A percentile compares a stretch with the other conserved stretches of the same genome.
phyloP scores from a whole-genome alignment of 371 early-diverging fungal genomes.

The Mortierella sp. region DNA sequence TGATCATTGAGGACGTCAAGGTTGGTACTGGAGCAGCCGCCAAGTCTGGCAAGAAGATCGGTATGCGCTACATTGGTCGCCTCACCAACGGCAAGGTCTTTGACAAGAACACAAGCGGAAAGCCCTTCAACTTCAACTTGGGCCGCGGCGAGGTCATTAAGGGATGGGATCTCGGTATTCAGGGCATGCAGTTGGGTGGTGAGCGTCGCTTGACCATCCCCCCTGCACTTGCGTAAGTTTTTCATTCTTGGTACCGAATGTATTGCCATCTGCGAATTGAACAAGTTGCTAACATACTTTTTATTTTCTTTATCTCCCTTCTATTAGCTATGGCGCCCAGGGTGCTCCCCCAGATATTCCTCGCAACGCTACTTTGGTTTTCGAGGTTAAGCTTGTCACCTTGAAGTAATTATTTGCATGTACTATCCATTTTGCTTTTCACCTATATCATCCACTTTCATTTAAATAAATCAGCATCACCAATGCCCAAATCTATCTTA shows the following conservation, averaged over 20 bases:
- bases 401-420: constrained; percentile 41
- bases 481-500: background rate
- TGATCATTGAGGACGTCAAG: constrained; percentile 85
- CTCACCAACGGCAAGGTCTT: constrained; percentile 94
- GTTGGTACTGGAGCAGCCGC: constrained; percentile 82
- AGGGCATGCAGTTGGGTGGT: constrained; percentile 94
- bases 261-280: background rate
- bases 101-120: constrained; percentile 92
- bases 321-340: constrained; percentile 79
- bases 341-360: constrained; percentile 95
- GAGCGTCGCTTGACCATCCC: constrained; percentile 94
- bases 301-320: background rate
- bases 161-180: constrained; percentile 94
- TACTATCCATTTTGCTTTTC: background rate
- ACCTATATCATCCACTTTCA: constrained; percentile 6
- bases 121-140: constrained; percentile 92
- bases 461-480: constrained; percentile 1
- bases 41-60: constrained; percentile 84
- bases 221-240: constrained; percentile 65
- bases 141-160: constrained; percentile 96
- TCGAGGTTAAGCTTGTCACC: constrained; percentile 82
- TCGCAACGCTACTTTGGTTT: constrained; percentile 86
- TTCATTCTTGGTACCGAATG: background rate
- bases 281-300: background rate
- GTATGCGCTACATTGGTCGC: constrained; percentile 83